A percentile compares a stretch with the other conserved stretches of the same genome.
phyloP scores from a whole-genome alignment of 2,329 filamentous ascomycete species.

The Penicillium sp. region DNA sequence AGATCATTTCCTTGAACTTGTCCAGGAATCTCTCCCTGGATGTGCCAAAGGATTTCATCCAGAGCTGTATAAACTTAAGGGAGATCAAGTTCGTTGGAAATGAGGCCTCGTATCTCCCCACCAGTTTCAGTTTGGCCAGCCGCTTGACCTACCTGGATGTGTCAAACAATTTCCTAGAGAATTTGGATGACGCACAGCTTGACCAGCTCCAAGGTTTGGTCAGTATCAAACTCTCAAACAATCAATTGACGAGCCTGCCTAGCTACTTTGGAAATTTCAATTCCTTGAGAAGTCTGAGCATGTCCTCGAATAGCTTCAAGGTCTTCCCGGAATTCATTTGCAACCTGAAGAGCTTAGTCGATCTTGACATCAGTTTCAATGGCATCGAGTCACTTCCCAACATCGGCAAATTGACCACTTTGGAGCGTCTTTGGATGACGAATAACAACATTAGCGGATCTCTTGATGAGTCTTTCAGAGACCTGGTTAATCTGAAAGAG shows the following conservation, averaged over 20 bases:
- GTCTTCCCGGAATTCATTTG: constrained; percentile 84
- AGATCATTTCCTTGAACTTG: constrained; percentile 92
- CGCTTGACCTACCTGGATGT: constrained; percentile 87
- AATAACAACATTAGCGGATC: constrained; percentile 83
- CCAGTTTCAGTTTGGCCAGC: constrained; percentile 76
- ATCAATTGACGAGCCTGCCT: constrained; percentile 76
- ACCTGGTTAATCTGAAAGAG: constrained; percentile 76
- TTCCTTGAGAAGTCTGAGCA: constrained; percentile 75
- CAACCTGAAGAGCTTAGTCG: constrained; percentile 76
- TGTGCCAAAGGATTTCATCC: constrained; percentile 93
- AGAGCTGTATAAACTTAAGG: constrained; percentile 82
- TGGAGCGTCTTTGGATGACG: constrained; percentile 90
- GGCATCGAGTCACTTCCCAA: constrained; percentile 74
- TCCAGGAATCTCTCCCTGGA: constrained; percentile 90
- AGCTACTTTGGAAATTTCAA: constrained; percentile 78
- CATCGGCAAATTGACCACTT: constrained; percentile 72
- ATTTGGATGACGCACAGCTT: constrained; percentile 80
- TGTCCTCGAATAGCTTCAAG: constrained; percentile 89
- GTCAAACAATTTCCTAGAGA: constrained; percentile 88
- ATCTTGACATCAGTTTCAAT: constrained; percentile 97
- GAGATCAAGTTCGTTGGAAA: constrained; percentile 97
- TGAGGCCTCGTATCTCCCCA: constrained; percentile 80
- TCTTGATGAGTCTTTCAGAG: constrained; percentile 69
- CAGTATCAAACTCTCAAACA: constrained; percentile 91
- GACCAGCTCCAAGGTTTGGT: constrained; percentile 72